Percentiles rank a stretch among this genome's conserved stretches.
Evolutionary conservation across 2,329 filamentous ascomycete genomes (phyloP).

Genomic region (Aspergillus amoenus): DNA sequence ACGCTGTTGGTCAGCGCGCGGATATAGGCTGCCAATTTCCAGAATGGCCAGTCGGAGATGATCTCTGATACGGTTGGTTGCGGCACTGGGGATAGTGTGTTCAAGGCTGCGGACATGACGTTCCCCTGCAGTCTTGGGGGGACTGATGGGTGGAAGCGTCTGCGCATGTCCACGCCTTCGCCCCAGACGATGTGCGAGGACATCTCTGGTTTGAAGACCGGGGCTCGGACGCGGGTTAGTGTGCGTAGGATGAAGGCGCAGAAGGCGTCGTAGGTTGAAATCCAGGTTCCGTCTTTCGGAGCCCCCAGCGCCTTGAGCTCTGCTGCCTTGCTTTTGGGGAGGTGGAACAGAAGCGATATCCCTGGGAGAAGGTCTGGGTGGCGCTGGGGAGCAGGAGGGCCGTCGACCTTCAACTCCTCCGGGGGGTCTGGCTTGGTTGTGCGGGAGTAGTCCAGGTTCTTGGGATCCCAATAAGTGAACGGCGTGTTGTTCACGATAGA

Average conservation of each 20-base stretch:
- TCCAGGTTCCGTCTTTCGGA: constrained; percentile 15
- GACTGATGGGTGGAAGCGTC: constrained; percentile 35
- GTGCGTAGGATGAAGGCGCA: constrained; percentile 45
- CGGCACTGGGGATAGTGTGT: constrained; percentile 22
- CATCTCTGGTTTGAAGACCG: constrained; percentile 34
- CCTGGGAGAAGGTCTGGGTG: constrained; percentile 14
- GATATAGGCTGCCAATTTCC: constrained; percentile 37
- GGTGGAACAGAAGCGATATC: constrained; percentile 42
- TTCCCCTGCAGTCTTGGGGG: constrained; percentile 40
- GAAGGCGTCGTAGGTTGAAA: constrained; percentile 51
- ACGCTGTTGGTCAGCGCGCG: constrained; percentile 39
- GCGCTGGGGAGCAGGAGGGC: constrained; percentile 8
- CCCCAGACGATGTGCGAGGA: constrained; percentile 31
- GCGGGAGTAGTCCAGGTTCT: constrained; percentile 36
- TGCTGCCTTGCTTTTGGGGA: constrained; percentile 45
- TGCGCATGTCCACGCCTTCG: constrained; percentile 43
- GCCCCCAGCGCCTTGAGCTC: constrained; percentile 34
- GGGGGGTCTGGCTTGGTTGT: constrained; percentile 30
- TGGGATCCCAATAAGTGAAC: constrained; percentile 38
- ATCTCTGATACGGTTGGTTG: constrained; percentile 34
- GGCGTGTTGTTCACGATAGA: constrained; percentile 31
- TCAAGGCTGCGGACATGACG: constrained; percentile 31
- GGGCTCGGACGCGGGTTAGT: constrained; percentile 36
- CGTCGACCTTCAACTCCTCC: constrained; percentile 22
- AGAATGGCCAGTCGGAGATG: constrained; percentile 38